phyloP scores from a whole-genome alignment of 257 asterid species.

The Anisodus acutangulus region DNA sequence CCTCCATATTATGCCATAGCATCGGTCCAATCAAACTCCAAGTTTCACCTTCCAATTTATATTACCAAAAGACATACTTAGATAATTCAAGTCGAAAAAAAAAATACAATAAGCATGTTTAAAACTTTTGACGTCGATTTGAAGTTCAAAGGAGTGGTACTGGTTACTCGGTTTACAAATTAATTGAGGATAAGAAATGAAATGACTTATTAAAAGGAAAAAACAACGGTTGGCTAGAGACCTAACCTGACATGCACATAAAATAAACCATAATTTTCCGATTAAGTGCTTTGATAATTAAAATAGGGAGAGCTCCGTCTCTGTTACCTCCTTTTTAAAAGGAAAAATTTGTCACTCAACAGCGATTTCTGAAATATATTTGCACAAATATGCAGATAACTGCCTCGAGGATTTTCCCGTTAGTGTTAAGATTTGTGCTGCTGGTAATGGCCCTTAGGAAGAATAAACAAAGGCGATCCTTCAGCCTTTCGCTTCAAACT shows the following conservation, averaged over 20 bases:
- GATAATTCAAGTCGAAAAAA: background rate
- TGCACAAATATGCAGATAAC: background rate
- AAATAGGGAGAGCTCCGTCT: background rate
- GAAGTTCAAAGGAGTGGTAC: background rate
- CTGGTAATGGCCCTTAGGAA: background rate
- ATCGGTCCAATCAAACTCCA: background rate
- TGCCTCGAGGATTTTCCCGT: background rate
- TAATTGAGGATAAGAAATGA: background rate
- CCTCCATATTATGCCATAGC: background rate
- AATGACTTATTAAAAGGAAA: background rate
- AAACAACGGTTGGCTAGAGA: background rate
- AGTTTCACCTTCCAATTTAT: background rate
- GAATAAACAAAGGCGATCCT: background rate
- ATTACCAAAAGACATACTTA: background rate
- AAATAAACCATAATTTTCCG: background rate
- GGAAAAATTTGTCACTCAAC: background rate
- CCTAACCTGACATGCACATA: background rate
- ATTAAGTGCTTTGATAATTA: background rate
- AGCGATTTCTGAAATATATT: background rate
- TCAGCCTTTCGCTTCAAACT: background rate
- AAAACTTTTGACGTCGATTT: background rate
- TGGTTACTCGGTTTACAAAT: background rate
- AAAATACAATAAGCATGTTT: background rate
- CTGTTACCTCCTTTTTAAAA: background rate
- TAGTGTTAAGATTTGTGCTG: background rate